Conservation (phyloP, 345 rosid genomes). For the Gynandropsis gynandra region DNA sequence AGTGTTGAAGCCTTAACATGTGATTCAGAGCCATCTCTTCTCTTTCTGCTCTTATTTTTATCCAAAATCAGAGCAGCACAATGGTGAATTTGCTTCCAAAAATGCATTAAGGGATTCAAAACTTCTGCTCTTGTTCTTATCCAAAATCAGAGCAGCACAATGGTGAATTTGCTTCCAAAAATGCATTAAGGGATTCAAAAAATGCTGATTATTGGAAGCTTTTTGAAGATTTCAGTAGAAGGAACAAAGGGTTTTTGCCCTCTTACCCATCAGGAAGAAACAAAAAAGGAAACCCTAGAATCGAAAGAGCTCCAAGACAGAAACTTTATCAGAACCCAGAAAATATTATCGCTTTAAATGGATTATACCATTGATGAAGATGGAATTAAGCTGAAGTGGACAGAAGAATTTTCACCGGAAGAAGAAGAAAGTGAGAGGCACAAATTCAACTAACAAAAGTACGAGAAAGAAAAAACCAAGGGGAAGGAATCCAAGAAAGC, state of each 20-base stretch:
- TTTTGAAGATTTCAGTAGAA: conserved; percentile 9
- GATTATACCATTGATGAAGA: conserved; percentile 20
- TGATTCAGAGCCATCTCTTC: conserved; percentile 59
- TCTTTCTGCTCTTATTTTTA: conserved; percentile 69
- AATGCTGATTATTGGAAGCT: background rate
- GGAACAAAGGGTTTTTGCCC: conserved; percentile 11
- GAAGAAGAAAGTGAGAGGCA: conserved; percentile 15
- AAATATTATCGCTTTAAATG: conserved; percentile 2
- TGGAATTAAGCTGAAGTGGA: conserved; percentile 9
- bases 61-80: conserved; percentile 90
- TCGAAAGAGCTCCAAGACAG: conserved; percentile 26
- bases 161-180: conserved; percentile 63
- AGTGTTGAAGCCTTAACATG: conserved; percentile 40
- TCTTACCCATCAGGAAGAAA: conserved; percentile 22
- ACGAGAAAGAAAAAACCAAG: conserved; percentile 24
- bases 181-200: conserved; percentile 11
- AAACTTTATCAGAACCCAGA: conserved; percentile 23
- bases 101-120: conserved; percentile 48
- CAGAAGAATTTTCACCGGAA: background rate
- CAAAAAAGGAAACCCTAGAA: conserved; percentile 28
- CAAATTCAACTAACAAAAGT: conserved; percentile 24
- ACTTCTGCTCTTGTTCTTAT: conserved; percentile 68
- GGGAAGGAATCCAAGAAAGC: conserved; percentile 38
- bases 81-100: conserved; percentile 97
- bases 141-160: conserved; percentile 89